phyloP scores from a whole-genome alignment of 768 basidiomycete genomes.

The Pisolithus orientalis region DNA sequence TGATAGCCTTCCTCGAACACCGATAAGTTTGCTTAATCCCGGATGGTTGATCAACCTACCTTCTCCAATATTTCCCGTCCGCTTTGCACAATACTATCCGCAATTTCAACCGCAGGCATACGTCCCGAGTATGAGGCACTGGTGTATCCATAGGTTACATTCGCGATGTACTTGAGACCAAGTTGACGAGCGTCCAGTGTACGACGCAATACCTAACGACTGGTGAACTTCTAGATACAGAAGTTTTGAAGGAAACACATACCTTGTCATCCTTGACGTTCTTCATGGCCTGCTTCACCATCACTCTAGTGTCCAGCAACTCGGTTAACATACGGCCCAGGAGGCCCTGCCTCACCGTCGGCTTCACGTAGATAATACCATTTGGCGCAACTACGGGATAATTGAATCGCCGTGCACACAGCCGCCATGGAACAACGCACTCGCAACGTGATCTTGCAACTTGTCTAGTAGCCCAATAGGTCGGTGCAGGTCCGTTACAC shows the following conservation, averaged over 20 bases:
- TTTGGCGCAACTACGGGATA: constrained; percentile 76
- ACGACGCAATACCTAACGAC: constrained; percentile 55
- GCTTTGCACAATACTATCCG: constrained; percentile 95
- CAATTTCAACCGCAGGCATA: constrained; percentile 98
- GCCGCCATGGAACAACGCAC: constrained; percentile 34
- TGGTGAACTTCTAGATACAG: constrained; percentile 4
- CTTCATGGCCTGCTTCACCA: constrained; percentile 99
- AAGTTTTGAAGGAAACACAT: constrained; percentile 1
- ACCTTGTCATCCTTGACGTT: constrained; percentile 70
- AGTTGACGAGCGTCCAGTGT: constrained; percentile 90
- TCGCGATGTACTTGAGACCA: constrained; percentile 88
- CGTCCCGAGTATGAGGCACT: constrained; percentile 90
- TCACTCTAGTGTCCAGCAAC: constrained; percentile 88
- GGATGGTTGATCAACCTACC: constrained; percentile 27
- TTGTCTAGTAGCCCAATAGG: constrained; percentile 62
- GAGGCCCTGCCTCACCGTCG: constrained; percentile 75
- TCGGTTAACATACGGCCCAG: constrained; percentile 90
- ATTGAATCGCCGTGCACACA: background rate
- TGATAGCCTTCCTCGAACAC: constrained; percentile 60
- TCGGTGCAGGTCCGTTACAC: constrained; percentile 67
- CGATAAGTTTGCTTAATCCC: background rate
- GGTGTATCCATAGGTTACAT: constrained; percentile 96
- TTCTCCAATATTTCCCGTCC: constrained; percentile 94
- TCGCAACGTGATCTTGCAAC: constrained; percentile 69
- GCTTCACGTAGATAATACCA: constrained; percentile 91